These are phyloP conservation scores for Metschnikowia santaceciliae DNA, from an alignment of 805 yeast species.

Conservation along the genomic window DNA sequence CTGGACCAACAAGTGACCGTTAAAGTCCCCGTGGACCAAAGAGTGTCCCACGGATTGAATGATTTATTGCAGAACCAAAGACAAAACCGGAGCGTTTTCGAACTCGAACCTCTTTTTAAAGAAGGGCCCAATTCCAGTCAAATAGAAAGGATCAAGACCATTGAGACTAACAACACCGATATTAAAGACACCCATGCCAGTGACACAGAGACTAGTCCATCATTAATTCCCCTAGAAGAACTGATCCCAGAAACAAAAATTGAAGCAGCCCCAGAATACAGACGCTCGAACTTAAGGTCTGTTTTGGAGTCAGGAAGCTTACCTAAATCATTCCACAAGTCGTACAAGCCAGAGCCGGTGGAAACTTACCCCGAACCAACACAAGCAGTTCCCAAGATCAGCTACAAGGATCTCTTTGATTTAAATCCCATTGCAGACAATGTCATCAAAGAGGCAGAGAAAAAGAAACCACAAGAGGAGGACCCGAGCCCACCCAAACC, in stretches of 20 bases:
- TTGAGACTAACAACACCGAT: background rate
- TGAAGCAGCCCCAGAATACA: background rate
- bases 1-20: background rate
- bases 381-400: conserved; percentile 1
- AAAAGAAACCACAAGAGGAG: background rate
- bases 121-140: background rate
- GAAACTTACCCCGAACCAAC: background rate
- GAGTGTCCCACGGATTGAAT: background rate
- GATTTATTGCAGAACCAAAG: background rate
- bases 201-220: background rate
- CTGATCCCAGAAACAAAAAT: background rate
- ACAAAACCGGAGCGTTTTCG: background rate
- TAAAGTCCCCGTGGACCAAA: background rate
- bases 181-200: background rate
- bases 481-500: background rate
- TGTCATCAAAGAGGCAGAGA: background rate
- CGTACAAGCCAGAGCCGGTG: background rate
- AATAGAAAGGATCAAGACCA: background rate
- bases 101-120: background rate
- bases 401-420: conserved; percentile 1
- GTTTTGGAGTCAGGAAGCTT: background rate
- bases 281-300: background rate
- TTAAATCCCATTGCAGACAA: background rate
- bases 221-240: background rate
- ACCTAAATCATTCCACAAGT: background rate